Evolutionary conservation across 495 filamentous ascomycete species (phyloP).

Genomic region (Halenospora varia): DNA sequence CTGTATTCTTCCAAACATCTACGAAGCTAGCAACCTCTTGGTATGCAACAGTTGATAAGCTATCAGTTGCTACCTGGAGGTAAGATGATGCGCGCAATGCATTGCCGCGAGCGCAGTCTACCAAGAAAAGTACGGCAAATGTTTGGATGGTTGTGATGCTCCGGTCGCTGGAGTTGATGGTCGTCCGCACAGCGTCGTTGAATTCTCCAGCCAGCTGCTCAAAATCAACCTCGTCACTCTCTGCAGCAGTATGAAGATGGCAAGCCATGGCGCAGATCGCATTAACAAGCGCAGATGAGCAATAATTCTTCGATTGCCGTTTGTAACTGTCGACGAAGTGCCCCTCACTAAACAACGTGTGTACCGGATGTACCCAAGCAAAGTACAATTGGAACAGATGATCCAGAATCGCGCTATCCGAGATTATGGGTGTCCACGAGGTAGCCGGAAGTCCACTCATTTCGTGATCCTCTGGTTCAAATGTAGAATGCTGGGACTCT

Average conservation of each 20-base stretch:
- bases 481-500: constrained; percentile 21
- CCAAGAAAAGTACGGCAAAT: constrained; percentile 33
- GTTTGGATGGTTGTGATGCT: constrained; percentile 29
- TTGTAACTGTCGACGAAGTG: constrained; percentile 31
- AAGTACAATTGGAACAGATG: constrained; percentile 40
- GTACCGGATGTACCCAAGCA: constrained; percentile 40
- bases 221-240: constrained; percentile 23
- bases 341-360: constrained; percentile 37
- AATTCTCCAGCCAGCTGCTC: constrained; percentile 29
- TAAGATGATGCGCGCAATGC: constrained; percentile 31
- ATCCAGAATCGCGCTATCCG: constrained; percentile 26
- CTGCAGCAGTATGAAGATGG: constrained; percentile 26
- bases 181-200: constrained; percentile 26
- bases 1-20: constrained; percentile 21
- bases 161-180: constrained; percentile 19
- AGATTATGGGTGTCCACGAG: constrained; percentile 32
- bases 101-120: constrained; percentile 28
- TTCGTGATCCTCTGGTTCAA: constrained; percentile 23
- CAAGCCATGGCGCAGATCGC: constrained; percentile 40
- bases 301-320: constrained; percentile 24
- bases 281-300: constrained; percentile 33
- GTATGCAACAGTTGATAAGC: constrained; percentile 2
- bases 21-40: constrained; percentile 9
- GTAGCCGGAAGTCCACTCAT: constrained; percentile 12
- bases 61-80: constrained; percentile 26